Base-by-base conservation (phyloP, 2,329 filamentous ascomycete genomes). In the Leptosphaerulina australis region DNA sequence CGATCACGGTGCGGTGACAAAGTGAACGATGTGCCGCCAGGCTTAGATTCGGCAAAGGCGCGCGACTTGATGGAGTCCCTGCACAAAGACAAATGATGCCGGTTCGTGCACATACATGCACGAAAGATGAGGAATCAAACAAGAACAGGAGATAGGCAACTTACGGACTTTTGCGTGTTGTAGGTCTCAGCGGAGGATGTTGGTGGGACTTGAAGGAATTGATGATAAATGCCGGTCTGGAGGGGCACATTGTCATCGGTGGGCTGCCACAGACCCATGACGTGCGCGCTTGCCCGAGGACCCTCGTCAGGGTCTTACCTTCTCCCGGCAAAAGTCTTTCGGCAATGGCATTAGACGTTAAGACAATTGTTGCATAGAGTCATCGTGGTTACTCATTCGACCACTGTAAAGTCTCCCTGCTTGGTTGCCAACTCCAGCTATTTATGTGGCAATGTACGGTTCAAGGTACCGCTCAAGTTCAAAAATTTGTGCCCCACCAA, bases 1-100 rank as follows among this genome's bases (percentile, higher is more conserved):
- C 56, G 68, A 69, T 70, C 62, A 65, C 65, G 59, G 62, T 62
- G 53, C 56, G 36, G 53, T 44, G 57, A 54, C 55, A 49, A 51
- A 45, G 35, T 45, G 35, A 18, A 46, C 41, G 44, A 38, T 20
- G 50, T 25, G 38, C 44, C 50, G 50, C 50, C 50, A 38, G 43
- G 21, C 44, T 48, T 51, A 47, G 41, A 53, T 53, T 69, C 67
- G 67, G 67, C 66, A 67, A 60, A 58, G 53, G 47, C 58, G 36
- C 31, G 54, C 58, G 47, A 44, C 8, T 46, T 28, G 39, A n/a
- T 41, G 29, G 39, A 62, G 63, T 61, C 62, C 61, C 56, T 63
- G 62, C 60, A 57, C 62, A 46, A 41, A 44, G 20, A 25, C 49
- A 55, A 55, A 54, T 30, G 39, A 43, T 53, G 54, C 47, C 49